Evolutionary conservation across 208 protist genomes (phyloP), one percentile per base, ranked within the genome.

Genomic region (Leishmania mexicana): DNA sequence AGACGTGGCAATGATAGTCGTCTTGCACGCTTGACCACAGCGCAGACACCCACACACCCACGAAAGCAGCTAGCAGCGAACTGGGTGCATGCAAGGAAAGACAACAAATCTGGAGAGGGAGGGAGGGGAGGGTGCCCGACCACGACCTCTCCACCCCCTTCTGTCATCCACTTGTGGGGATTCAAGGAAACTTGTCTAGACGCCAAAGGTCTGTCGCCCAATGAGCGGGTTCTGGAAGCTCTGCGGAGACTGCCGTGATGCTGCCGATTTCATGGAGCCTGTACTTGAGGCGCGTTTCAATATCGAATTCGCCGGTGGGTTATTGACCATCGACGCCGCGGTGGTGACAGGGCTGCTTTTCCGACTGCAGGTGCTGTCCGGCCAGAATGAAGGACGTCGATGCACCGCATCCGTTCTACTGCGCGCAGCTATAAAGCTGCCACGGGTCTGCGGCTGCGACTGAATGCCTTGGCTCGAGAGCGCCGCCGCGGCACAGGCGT

Each of bases 151-250:
- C 31, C 31, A 31, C 53, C 35, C 3, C 75, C 15, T n/a, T 17
- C 45, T 62, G 7, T 60, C 7, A n/a, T 19, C 49, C 47, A 75
- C 72, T 72, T 2, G 51, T 38, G 57, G 35, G 70, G 28, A 3
- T 38, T 74, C 70, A 21, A 78, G 78, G 45, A 79, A 45, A 64
- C 40, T 4, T 47, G 1, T 35, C 51, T 78, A 76, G 3, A 65
- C 24, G 15, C 60, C 57, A 57, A 85, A 82, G 21, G 42, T 78
- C 74, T 85, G 83, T 19, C 83, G 83, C 21, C 83, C 83, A 35
- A 85, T 40, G 58, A 83, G 75, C 31, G 83, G 83, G 79, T 86
- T 83, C 47, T 80, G 47, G 45, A 81, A 80, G 5, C 21, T 28
- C 57, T 74, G 76, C 60, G 76, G 11, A 53, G 21, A 51, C 70